These are phyloP conservation scores for Albugo candida DNA, from an alignment of 352 stramenopile species.

Conservation along the genomic window DNA sequence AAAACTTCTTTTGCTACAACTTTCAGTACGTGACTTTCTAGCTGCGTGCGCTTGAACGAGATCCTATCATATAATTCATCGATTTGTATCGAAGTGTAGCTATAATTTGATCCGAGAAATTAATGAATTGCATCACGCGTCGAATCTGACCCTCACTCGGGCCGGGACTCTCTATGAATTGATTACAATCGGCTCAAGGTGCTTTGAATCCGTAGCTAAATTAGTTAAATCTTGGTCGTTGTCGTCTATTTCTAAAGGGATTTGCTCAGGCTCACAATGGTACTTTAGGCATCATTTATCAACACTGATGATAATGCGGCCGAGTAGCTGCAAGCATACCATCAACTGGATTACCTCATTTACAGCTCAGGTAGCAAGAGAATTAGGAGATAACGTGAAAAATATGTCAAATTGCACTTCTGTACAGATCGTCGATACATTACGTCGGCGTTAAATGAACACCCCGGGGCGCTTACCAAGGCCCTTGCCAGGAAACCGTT, in stretches of 20 bases:
- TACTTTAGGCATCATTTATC: conserved; percentile 92
- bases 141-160: conserved; percentile 96
- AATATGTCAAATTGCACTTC: conserved; percentile 65
- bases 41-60: conserved; percentile 56
- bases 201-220: conserved; percentile 64
- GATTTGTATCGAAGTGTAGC: conserved; percentile 85
- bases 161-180: conserved; percentile 86
- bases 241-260: conserved; percentile 91
- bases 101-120: conserved; percentile 89
- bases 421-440: conserved; percentile 11
- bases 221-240: conserved; percentile 91
- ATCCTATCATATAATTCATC: conserved; percentile 74
- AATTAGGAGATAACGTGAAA: conserved; percentile 29
- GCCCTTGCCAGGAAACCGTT: neutral
- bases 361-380: conserved; percentile 43
- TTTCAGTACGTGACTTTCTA: conserved; percentile 92
- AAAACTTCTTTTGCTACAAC: conserved; percentile 92
- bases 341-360: conserved; percentile 70
- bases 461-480: conserved; percentile 14
- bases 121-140: conserved; percentile 98
- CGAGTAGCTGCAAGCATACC: conserved; percentile 88
- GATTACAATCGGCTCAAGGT: conserved; percentile 77
- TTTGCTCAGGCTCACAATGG: conserved; percentile 82
- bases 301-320: conserved; percentile 97
- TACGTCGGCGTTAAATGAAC: conserved; percentile 37